Conservation (phyloP, 1,139 yeast genomes). For the Geotrichum citri-aurantii region DNA sequence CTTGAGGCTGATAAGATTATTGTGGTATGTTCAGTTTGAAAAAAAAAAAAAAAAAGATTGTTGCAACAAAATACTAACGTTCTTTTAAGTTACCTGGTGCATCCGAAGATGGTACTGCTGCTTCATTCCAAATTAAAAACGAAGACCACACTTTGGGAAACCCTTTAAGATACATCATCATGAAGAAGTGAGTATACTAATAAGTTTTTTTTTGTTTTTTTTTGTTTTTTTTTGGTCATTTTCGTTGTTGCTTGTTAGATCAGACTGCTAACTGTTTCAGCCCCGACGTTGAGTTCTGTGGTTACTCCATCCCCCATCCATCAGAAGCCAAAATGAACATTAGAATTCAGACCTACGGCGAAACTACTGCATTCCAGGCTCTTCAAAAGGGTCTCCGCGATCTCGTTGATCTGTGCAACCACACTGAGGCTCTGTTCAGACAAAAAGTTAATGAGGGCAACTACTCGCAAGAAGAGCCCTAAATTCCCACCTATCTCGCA, state of each 20-base stretch:
- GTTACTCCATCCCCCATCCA: constrained; percentile 98
- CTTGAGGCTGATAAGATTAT: constrained; percentile 30
- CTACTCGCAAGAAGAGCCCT: constrained; percentile 45
- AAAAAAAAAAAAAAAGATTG: neutral
- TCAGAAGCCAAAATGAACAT: constrained; percentile 85
- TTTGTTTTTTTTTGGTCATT: too few relatives aligned
- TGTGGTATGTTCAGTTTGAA: constrained; percentile 24
- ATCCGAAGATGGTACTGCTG: constrained; percentile 92
- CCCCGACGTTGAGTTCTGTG: constrained; percentile 97
- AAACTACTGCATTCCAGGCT: constrained; percentile 86
- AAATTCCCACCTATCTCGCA: constrained; percentile 10
- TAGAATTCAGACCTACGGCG: constrained; percentile 87
- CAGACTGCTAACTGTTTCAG: constrained; percentile 21
- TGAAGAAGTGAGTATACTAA: constrained; percentile 58
- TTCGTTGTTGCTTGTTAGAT: too few relatives aligned
- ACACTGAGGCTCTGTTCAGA: constrained; percentile 68
- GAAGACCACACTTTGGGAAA: constrained; percentile 97
- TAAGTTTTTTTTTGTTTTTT: neutral
- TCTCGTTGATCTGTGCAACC: constrained; percentile 74
- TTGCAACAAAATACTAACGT: neutral
- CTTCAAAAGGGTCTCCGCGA: constrained; percentile 87
- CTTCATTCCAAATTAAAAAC: constrained; percentile 84
- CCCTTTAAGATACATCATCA: constrained; percentile 84
- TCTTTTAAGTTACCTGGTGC: constrained; percentile 63
- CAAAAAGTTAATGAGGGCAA: constrained; percentile 41